These are phyloP conservation scores for Lachancea sp. DNA, from an alignment of 805 yeast species.

Conservation along the genomic window DNA sequence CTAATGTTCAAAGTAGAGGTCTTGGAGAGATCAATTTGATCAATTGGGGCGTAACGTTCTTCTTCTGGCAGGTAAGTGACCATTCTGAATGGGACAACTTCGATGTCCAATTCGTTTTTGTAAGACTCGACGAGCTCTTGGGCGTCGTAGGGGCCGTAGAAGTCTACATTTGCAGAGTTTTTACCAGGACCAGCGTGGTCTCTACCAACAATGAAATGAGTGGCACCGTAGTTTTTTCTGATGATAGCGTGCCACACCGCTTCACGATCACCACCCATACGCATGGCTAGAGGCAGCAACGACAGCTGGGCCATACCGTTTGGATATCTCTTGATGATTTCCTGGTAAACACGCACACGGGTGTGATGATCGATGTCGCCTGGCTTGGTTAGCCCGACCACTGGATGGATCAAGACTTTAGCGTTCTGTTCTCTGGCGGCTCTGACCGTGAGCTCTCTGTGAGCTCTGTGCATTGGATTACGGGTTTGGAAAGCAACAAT, in stretches of 20 bases:
- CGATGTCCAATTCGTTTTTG: conserved; percentile 73
- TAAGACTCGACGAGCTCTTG: conserved; percentile 77
- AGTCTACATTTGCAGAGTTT: conserved; percentile 83
- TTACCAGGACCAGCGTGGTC: conserved; percentile 97
- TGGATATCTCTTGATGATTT: conserved; percentile 86
- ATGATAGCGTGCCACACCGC: conserved; percentile 98
- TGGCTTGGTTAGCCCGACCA: conserved; percentile 93
- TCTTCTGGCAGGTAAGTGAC: conserved; percentile 93
- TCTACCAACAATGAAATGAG: conserved; percentile 95
- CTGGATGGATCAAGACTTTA: conserved; percentile 88
- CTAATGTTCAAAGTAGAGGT: conserved; percentile 84
- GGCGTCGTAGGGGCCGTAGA: conserved; percentile 96
- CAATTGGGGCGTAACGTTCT: conserved; percentile 92
- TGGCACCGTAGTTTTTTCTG: conserved; percentile 93
- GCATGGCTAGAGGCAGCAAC: conserved; percentile 89
- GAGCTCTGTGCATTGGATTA: conserved; percentile 99
- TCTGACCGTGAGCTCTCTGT: conserved; percentile 89
- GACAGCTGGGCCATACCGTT: conserved; percentile 88
- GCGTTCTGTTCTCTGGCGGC: conserved; percentile 93
- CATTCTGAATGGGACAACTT: conserved; percentile 94
- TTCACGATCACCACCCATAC: conserved; percentile 98
- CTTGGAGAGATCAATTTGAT: conserved; percentile 67
- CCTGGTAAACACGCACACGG: conserved; percentile 91
- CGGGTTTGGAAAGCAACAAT: conserved; percentile 97
- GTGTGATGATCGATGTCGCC: conserved; percentile 98